Evolutionary conservation across 768 basidiomycete genomes (phyloP).

Genomic region (Vararia minispora): DNA sequence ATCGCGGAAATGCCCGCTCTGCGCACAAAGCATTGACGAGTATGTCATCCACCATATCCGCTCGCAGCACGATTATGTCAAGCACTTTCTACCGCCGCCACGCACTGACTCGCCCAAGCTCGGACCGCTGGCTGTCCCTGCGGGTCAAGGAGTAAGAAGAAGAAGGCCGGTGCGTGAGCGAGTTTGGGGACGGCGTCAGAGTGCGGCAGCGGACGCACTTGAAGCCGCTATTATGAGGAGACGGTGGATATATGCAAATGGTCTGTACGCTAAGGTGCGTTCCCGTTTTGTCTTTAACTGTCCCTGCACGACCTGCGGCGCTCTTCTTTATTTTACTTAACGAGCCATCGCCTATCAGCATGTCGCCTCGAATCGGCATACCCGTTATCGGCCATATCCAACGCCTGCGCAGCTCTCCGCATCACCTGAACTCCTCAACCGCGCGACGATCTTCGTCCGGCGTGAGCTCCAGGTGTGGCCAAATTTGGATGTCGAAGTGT

Average conservation of each 20-base stretch:
- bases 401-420: conserved; percentile 74
- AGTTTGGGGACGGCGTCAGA: conserved; percentile 44
- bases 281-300: not conserved
- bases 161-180: conserved; percentile 29
- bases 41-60: conserved; percentile 75
- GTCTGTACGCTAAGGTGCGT: conserved; percentile 77
- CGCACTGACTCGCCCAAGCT: conserved; percentile 34
- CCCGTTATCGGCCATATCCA: conserved; percentile 86
- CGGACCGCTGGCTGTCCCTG: conserved; percentile 18
- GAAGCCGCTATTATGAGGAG: conserved; percentile 64
- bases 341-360: conserved; percentile 40
- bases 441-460: conserved; percentile 72
- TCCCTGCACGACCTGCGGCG: not conserved
- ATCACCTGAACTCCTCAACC: conserved; percentile 60
- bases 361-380: conserved; percentile 78
- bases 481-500: conserved; percentile 80
- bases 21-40: conserved; percentile 53
- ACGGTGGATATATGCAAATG: conserved; percentile 70
- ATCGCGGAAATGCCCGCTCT: conserved; percentile 71
- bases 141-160: conserved; percentile 23
- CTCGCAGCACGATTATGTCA: conserved; percentile 71
- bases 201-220: conserved; percentile 52
- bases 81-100: conserved; percentile 63
- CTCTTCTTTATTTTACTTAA: conserved; percentile 6
- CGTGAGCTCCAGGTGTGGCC: conserved; percentile 85